These are phyloP conservation scores for Fraxinus albicans DNA, from an alignment of 305 asterid species.

Conservation along the genomic window DNA sequence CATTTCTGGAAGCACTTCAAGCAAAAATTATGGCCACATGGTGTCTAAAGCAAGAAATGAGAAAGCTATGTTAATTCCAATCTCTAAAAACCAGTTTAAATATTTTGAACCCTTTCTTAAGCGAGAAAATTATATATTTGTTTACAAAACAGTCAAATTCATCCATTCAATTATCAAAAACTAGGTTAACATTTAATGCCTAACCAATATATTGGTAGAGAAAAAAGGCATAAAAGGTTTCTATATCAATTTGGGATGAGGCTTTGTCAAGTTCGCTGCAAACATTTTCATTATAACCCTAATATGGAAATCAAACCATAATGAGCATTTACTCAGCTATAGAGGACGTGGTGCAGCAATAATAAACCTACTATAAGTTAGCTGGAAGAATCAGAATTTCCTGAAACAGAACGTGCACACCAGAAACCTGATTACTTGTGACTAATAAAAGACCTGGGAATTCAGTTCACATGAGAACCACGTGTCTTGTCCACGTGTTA, in stretches of 20 bases:
- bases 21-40: conserved; percentile 96
- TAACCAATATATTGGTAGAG: neutral
- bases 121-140: neutral
- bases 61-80: neutral
- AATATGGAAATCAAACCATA: neutral
- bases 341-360: neutral
- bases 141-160: neutral
- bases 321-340: neutral
- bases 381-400: neutral
- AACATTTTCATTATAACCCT: neutral
- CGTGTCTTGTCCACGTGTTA: neutral
- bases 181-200: neutral
- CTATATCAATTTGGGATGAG: neutral
- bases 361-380: neutral
- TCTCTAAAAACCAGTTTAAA: conserved; percentile 1
- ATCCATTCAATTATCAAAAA: neutral
- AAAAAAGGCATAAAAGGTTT: neutral
- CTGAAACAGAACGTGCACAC: neutral
- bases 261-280: neutral
- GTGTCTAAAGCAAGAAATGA: conserved; percentile 55
- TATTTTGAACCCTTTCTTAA: neutral
- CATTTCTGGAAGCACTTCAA: conserved; percentile 78
- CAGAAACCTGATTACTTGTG: neutral
- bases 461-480: neutral
- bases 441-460: neutral